These are phyloP conservation scores for Silene latifolia DNA, from an alignment of 148 eudicot genomes.

Conservation along the genomic window DNA sequence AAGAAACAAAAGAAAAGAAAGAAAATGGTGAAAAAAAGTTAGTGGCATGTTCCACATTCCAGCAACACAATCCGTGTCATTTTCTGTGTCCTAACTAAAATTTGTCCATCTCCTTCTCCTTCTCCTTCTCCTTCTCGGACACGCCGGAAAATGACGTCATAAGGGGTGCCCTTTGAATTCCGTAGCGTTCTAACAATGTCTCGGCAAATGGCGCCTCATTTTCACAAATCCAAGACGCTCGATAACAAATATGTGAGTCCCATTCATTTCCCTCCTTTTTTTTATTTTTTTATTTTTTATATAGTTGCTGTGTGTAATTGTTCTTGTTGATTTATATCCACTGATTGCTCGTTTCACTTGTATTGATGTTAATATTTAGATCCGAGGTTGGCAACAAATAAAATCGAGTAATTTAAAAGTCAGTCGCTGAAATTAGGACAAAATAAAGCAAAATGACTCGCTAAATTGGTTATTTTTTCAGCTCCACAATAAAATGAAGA, in stretches of 20 bases:
- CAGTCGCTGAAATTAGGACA: background rate
- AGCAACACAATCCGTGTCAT: no score
- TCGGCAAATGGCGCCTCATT: constrained; percentile 64
- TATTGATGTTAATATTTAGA: background rate
- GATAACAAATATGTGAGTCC: constrained; percentile 84
- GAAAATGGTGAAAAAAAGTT: no score
- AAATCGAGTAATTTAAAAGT: background rate
- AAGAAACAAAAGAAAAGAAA: no score
- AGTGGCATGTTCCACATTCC: no score
- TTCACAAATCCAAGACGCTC: constrained; percentile 87
- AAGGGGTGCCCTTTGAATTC: no score
- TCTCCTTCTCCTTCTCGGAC: no score
- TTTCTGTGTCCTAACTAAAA: no score
- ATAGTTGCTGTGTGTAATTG: background rate
- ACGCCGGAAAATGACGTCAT: no score
- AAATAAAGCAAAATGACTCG: no score
- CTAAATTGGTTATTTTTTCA: background rate
- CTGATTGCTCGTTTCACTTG: background rate
- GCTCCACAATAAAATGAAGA: no score
- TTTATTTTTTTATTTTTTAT: background rate
- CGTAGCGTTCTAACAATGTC: constrained; percentile 37
- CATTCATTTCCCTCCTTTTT: background rate
- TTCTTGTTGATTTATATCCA: background rate
- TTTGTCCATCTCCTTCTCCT: no score
- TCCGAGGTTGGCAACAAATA: background rate